Evolutionary conservation across 1,284 basidiomycete species (phyloP), one percentile per base, ranked within the genome.

Genomic region (Mycocalia duriaeana): DNA sequence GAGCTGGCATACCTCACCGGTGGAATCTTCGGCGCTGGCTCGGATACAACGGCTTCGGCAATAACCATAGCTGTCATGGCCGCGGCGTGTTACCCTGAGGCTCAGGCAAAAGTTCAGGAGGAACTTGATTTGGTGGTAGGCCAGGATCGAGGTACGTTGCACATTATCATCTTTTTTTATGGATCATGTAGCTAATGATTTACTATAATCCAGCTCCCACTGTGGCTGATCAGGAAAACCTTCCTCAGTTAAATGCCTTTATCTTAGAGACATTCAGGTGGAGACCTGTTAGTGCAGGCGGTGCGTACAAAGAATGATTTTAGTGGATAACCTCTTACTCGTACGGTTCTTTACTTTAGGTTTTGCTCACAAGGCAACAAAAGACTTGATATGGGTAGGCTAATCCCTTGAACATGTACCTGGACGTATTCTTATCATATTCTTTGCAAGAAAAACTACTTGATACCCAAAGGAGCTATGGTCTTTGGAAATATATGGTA

Each of bases 401-500:
- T 13, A 50, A 24, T 8, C 11, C 19, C 38, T 25, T n/a, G 4
- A n/a, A n/a, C 28, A 20, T 36, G 9, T 37, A n/a, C 3, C 13
- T 22, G 42, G 5, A 25, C 34, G 25, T n/a, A n/a, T 25, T 44
- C 22, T 9, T 25, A 9, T n/a, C 37, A 14, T 8, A 28, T 35
- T 14, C 28, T 44, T 24, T 41, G n/a, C n/a, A n/a, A 82, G 78
- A 67, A 72, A 43, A 67, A 69, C n/a, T 78, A 79, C 44, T 57
- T 72, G 6, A 84, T 85, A 45, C 82, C 82, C 5, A 70, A 69
- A 22, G 81, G 81, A 2, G 68, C 81, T 0, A 73, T 69, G 2
- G 73, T 84, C 4, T 67, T 77, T n/a, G 81, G 77, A 5, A 81
- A 77, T 49, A 72, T 76, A n/a, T 85, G 82, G 82, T 78, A n/a